A percentile compares a stretch with the other conserved stretches of the same genome.
Conservation (phyloP, 2,329 filamentous ascomycete species). For the Corinectria fuckeliana region DNA sequence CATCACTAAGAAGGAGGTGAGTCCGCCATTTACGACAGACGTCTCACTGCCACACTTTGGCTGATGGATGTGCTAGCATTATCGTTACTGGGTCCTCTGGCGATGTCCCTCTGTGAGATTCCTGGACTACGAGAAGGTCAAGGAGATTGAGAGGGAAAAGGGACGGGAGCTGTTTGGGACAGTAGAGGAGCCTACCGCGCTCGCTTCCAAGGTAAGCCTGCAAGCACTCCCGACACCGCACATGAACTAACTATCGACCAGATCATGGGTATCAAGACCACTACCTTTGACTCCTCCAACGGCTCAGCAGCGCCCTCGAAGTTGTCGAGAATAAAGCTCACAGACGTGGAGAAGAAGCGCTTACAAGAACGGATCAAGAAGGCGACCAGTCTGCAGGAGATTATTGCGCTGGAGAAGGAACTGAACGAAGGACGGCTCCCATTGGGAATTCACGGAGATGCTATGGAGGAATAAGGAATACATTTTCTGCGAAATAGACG, state of each 20-base stretch:
- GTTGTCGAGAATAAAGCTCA: conserved; percentile 81
- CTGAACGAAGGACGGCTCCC: conserved; percentile 88
- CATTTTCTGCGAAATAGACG: neutral
- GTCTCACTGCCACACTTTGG: neutral
- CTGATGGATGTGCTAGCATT: conserved; percentile 65
- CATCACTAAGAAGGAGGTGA: conserved; percentile 88
- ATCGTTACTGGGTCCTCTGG: conserved; percentile 92
- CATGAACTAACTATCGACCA: conserved; percentile 39
- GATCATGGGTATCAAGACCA: conserved; percentile 87
- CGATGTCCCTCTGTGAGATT: conserved; percentile 84
- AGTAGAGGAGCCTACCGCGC: conserved; percentile 74
- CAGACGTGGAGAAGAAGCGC: conserved; percentile 84
- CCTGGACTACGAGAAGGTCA: conserved; percentile 91
- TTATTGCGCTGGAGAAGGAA: conserved; percentile 88
- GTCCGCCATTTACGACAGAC: conserved; percentile 40
- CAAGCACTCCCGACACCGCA: too few relatives aligned
- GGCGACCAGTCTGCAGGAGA: conserved; percentile 88
- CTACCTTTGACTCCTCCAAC: conserved; percentile 67
- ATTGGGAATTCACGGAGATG: conserved; percentile 62
- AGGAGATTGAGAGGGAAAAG: conserved; percentile 78
- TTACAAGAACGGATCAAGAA: conserved; percentile 88
- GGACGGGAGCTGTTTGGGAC: conserved; percentile 87
- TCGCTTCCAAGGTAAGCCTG: conserved; percentile 71
- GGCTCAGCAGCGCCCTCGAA: conserved; percentile 59
- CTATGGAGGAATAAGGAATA: conserved; percentile 64